phyloP scores from a whole-genome alignment of 371 early-diverging fungal species.

The Cladochytrium tenue region DNA sequence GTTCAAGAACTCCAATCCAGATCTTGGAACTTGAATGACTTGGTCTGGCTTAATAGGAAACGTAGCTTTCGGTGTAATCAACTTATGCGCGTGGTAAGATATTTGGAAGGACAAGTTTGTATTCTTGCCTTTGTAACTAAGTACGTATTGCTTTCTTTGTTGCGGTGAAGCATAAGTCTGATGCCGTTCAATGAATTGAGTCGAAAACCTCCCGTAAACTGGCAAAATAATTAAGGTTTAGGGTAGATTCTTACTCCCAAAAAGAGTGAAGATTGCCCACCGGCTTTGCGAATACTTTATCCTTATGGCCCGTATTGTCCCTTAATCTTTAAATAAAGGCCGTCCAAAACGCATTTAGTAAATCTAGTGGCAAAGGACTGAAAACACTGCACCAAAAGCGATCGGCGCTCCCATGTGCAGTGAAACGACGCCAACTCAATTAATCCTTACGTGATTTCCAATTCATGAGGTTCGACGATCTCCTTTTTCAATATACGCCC shows the following conservation, averaged over 20 bases:
- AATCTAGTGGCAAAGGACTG: not conserved
- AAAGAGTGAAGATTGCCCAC: too few species aligned
- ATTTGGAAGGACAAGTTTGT: conserved; percentile 2
- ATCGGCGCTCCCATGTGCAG: too few species aligned
- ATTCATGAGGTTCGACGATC: conserved; percentile 6
- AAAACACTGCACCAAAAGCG: not conserved
- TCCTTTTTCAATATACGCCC: too few species aligned
- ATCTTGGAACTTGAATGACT: conserved; percentile 3
- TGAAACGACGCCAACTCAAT: too few species aligned
- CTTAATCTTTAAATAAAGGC: not conserved
- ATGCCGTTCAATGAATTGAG: conserved; percentile 51
- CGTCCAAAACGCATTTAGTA: not conserved
- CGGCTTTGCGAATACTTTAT: too few species aligned
- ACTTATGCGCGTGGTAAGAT: not conserved
- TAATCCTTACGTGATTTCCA: conserved; percentile 13
- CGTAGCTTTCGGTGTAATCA: not conserved
- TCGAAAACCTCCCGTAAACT: conserved; percentile 51
- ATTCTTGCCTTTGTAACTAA: conserved; percentile 39
- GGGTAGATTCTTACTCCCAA: too few species aligned
- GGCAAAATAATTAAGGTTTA: too few species aligned
- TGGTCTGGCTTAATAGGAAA: not conserved
- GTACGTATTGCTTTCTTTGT: conserved; percentile 44
- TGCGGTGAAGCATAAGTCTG: conserved; percentile 41
- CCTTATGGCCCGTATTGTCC: too few species aligned
- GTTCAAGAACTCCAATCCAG: conserved; percentile 3